Conservation (phyloP, 176 grass and related monocot species). For the Lolium rigidum region DNA sequence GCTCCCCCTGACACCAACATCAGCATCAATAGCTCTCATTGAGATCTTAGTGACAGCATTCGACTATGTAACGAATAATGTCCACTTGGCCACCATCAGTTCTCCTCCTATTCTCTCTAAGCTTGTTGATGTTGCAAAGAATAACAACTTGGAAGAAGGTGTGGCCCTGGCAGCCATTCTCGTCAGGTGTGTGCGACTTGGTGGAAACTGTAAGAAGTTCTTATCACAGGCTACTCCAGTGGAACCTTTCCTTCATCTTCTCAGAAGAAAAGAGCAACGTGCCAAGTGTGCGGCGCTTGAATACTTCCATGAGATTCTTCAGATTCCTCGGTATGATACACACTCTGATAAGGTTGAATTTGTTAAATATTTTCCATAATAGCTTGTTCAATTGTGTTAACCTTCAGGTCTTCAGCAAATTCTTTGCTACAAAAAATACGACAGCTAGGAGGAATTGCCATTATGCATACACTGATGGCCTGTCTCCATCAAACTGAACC, state of each 20-base stretch:
- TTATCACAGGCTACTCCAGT: slow-evolving; percentile 94
- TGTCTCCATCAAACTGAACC: slow-evolving; percentile 79
- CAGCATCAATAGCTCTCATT: slow-evolving; percentile 97
- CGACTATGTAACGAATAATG: slow-evolving; percentile 97
- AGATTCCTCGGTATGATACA: slow-evolving; percentile 75
- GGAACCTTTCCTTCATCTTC: slow-evolving; percentile 87
- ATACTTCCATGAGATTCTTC: slow-evolving; percentile 99
- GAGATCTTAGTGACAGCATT: slow-evolving; percentile 96
- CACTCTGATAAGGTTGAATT: slow-evolving; percentile 30
- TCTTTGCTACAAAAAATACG: slow-evolving; percentile 73
- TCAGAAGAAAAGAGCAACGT: slow-evolving; percentile 74
- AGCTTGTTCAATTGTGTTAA: slow-evolving; percentile 40
- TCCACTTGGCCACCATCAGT: slow-evolving; percentile 85
- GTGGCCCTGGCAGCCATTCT: slow-evolving; percentile 90
- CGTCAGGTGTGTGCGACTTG: slow-evolving; percentile 80
- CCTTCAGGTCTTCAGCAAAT: slow-evolving; percentile 80
- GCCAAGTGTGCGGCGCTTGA: slow-evolving; percentile 80
- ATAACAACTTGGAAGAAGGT: slow-evolving; percentile 89
- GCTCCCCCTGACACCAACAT: slow-evolving; percentile 85
- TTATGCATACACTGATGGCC: slow-evolving; percentile 83
- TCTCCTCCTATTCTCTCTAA: slow-evolving; percentile 82
- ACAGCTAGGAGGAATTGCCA: slow-evolving; percentile 63
- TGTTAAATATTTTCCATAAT: slow-evolving; percentile 28
- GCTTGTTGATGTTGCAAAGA: slow-evolving; percentile 81
- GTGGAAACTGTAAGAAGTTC: slow-evolving; percentile 94